These are phyloP conservation scores for Ceratobasidium papillatum DNA, from an alignment of 1,284 basidiomycete species.

Conservation along the genomic window DNA sequence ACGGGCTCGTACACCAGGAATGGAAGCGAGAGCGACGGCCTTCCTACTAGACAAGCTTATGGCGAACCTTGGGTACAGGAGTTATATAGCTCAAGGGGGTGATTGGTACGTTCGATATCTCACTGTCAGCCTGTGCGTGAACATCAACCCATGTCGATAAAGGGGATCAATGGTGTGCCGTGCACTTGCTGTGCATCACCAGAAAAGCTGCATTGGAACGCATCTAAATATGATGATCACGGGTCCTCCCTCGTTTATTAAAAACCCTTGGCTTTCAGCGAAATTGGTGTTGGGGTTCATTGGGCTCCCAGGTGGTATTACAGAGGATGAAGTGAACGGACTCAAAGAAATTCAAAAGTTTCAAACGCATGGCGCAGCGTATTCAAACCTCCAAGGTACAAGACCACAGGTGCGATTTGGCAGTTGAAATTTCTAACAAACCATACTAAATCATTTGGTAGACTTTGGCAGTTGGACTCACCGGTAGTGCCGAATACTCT, in stretches of 20 bases:
- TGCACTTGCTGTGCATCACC: conserved; percentile 43
- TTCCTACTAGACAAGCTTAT: conserved; percentile 45
- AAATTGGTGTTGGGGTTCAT: conserved; percentile 39
- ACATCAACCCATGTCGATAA: background rate
- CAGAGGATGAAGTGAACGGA: conserved; percentile 40
- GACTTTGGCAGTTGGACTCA: conserved; percentile 45
- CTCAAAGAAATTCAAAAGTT: conserved; percentile 35
- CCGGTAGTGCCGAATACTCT: conserved; percentile 9
- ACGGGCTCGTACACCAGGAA: conserved; percentile 41
- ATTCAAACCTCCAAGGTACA: conserved; percentile 43
- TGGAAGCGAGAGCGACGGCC: conserved; percentile 41
- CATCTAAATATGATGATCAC: conserved; percentile 41
- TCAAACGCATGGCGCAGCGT: conserved; percentile 25
- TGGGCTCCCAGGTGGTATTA: conserved; percentile 44
- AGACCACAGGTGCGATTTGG: conserved; percentile 43
- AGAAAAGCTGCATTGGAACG: conserved; percentile 42
- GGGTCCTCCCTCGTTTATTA: conserved; percentile 16
- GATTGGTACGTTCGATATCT: conserved; percentile 42
- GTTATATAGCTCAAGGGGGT: conserved; percentile 46
- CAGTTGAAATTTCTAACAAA: background rate
- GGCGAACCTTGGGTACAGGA: conserved; percentile 44
- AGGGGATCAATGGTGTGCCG: conserved; percentile 45
- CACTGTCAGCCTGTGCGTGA: background rate
- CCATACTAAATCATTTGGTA: background rate
- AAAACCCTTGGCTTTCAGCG: conserved; percentile 38